Evolutionary conservation across 768 basidiomycete species (phyloP).

Genomic region (Tubosaeta sp.): DNA sequence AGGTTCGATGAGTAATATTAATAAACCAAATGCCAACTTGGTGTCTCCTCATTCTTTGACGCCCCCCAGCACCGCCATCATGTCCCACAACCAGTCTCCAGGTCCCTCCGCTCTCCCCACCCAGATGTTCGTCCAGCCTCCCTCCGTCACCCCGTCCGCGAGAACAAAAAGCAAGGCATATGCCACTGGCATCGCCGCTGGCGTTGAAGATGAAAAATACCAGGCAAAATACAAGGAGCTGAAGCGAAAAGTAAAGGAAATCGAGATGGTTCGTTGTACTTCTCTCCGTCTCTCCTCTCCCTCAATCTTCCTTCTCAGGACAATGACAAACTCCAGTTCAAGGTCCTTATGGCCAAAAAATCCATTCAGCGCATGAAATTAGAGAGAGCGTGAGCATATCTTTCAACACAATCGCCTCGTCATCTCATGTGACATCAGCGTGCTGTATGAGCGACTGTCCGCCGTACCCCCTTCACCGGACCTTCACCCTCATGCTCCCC

Average conservation of each 20-base stretch:
- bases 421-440: slow-evolving; percentile 39
- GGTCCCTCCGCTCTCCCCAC: slow-evolving; percentile 42
- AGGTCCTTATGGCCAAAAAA: slow-evolving; percentile 73
- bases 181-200: slow-evolving; percentile 63
- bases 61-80: slow-evolving; percentile 43
- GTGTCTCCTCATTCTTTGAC: slow-evolving; percentile 30
- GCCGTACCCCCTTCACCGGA: slow-evolving; percentile 55
- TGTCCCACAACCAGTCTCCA: slow-evolving; percentile 64
- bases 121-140: slow-evolving; percentile 33
- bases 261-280: slow-evolving; percentile 60
- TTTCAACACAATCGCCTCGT: slow-evolving; percentile 15
- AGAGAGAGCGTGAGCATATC: slow-evolving; percentile 73
- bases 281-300: slow-evolving; percentile 1
- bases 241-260: slow-evolving; percentile 83
- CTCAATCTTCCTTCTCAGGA: slow-evolving; percentile 44
- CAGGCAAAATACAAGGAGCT: slow-evolving; percentile 85
- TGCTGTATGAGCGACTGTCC: slow-evolving; percentile 76
- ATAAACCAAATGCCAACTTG: slow-evolving; percentile 22
- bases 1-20: slow-evolving; percentile 26
- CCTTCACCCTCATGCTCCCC: slow-evolving; percentile 36
- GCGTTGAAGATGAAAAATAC: slow-evolving; percentile 83
- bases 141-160: slow-evolving; percentile 29
- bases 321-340: slow-evolving; percentile 84
- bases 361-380: slow-evolving; percentile 84
- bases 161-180: slow-evolving; percentile 48